Base-by-base conservation (phyloP, 257 asterid species). In the Gentiana macrophylla region DNA sequence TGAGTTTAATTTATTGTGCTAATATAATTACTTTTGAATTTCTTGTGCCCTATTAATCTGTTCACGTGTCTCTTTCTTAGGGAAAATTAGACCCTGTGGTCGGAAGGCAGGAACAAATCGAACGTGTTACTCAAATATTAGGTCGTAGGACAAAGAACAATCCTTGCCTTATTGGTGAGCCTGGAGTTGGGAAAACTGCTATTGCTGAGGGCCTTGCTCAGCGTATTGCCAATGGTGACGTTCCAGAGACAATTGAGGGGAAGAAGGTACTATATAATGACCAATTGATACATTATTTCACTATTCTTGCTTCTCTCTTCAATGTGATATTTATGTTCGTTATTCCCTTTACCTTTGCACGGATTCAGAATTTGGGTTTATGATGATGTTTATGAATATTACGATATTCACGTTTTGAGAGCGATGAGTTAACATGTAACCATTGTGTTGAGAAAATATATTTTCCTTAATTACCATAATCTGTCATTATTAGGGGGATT, bases 131-230 rank as follows among this genome's bases (percentile, higher is more conserved):
- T 48, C 98, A 91, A 78, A 91, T 91, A 71, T 64, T 91, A 81
- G 98, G 98, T 34, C 81, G 98, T 55, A 85, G 98, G 32, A 91
- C 98, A 15, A 91, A 91, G 66, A 91, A 91, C 60, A 91, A 91
- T 71, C 98, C 98, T 12, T 91, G 98, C 70, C 98, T 91, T 67
- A 84, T 91, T 67, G 98, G 98, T 72, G 98, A 91, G 72, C 98
- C 98, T 37, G 98, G 98, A 67, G 98, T 91, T 32, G 98, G 98
- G 33, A 91, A 91, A 81, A 91, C 98, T 67, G 98, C 98, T 56
- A 84, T 91, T 68, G 98, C 98, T 24, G 98, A 91, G 74, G 96
- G 98, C 37, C 86, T 91, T 53, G 98, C 98, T 53, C 98, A 91
- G 71, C 79, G 98, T 76, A 91, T 91, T 70, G 86, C 95, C 54